Base-by-base conservation (phyloP, 768 basidiomycete species). In the Neoboletus subvelutipes region DNA sequence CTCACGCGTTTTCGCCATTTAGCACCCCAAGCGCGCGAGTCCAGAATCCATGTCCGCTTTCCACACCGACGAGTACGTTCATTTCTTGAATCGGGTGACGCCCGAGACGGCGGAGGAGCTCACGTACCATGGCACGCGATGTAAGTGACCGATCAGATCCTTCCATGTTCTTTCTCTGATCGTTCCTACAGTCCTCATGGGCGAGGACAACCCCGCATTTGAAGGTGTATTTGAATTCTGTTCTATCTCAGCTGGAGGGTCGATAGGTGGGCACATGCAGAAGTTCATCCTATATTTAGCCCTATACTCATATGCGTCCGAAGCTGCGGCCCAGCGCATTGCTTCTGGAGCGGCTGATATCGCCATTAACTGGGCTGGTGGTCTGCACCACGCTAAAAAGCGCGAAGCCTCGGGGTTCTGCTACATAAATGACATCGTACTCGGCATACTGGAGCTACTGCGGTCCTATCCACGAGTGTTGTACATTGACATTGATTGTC, bases 311-410 rank as follows among this genome's bases (percentile, higher is more conserved):
- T 22, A 20, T n/a, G 20, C 49, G 51, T 36, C 20, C 17, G 22
- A 56, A 93, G 92, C 82, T 64, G 94, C 90, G 15, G 92, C 95
- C 0, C 83, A 91, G 60, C 79, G 88, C 22, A 79, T 98, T 57
- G 80, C 88, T 46, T 82, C 83, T 4, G 94, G 94, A 2, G 79
- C 88, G 1, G 80, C 94, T 3, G 88, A 91, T 63, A 84, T 90
- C 46, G 87, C 88, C 0, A 92, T 98, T 60, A 97, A 98, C 75
- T 98, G 95, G 97, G 94, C 97, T 1, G 97, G 97, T 10, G 97
- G 97, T 2, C 81, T 99, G 4, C 97, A 99, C 74, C 97, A 99
- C 72, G 97, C 97, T n/a, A 99, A 99, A 77, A 98, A 98, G 72
- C 84, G 91, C 54, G 97, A 98, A 76, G 97, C 96, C 0, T 92